Conservation (phyloP, 805 yeast species). For the Nakazawaea molendinolei region DNA sequence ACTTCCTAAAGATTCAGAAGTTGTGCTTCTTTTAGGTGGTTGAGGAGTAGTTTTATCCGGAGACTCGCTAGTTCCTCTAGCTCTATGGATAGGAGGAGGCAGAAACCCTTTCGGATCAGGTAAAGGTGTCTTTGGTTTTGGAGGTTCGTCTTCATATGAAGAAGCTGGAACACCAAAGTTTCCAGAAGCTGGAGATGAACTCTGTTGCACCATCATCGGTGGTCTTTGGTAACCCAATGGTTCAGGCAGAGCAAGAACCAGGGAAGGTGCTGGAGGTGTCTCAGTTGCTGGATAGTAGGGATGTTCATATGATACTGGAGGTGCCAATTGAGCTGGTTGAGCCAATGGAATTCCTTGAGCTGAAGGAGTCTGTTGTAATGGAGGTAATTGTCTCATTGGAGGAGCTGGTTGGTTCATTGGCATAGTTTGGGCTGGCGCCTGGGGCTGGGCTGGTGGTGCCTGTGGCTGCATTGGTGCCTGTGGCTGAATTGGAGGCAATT, state of each 20-base stretch:
- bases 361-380: too few species aligned
- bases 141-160: constrained; percentile 6
- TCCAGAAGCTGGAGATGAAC: too few species aligned
- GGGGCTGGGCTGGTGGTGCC: constrained; percentile 7
- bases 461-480: constrained; percentile 14
- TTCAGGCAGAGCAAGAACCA: background rate
- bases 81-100: constrained; percentile 34
- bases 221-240: background rate
- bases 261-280: constrained; percentile 3
- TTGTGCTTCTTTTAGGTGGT: constrained; percentile 4
- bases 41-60: background rate
- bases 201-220: too few species aligned
- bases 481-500: constrained; percentile 11
- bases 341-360: too few species aligned
- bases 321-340: too few species aligned
- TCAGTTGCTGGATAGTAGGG: constrained; percentile 2
- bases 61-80: constrained; percentile 16
- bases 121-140: constrained; percentile 20
- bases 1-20: background rate
- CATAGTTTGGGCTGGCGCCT: too few species aligned
- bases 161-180: constrained; percentile 12
- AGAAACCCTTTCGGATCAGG: constrained; percentile 32
- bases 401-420: too few species aligned
- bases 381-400: too few species aligned
- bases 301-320: background rate